These are phyloP conservation scores for Fonsecaea pedrosoi DNA, from an alignment of 2,329 filamentous ascomycete genomes.

Conservation along the genomic window DNA sequence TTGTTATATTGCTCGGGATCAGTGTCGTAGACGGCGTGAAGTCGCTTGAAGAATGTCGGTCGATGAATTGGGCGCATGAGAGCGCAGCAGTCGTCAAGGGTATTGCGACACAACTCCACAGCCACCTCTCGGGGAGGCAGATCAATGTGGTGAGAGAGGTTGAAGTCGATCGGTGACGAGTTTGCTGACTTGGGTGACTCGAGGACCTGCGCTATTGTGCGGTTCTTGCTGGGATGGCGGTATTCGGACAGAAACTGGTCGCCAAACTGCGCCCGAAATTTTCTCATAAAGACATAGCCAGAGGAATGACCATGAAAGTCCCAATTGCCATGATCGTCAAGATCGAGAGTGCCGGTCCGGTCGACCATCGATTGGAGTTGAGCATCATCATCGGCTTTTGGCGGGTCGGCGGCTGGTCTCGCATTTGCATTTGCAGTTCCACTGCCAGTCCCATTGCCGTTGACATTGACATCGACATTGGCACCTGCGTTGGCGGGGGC, in stretches of 20 bases:
- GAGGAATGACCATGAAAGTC: slow-evolving; percentile 96
- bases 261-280: slow-evolving; percentile 86
- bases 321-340: slow-evolving; percentile 90
- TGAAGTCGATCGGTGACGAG: slow-evolving; percentile 67
- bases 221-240: slow-evolving; percentile 56
- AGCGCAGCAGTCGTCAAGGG: slow-evolving; percentile 67
- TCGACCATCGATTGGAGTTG: slow-evolving; percentile 94
- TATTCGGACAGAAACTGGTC: slow-evolving; percentile 69
- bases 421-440: slow-evolving; percentile 30
- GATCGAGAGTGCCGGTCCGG: slow-evolving; percentile 85
- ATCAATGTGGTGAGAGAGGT: slow-evolving; percentile 61
- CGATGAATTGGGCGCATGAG: slow-evolving; percentile 77
- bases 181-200: slow-evolving; percentile 70
- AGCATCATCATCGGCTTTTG: slow-evolving; percentile 64
- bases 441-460: slow-evolving; percentile 24
- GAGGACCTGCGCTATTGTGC: slow-evolving; percentile 63
- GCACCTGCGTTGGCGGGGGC: slow-evolving; percentile 38
- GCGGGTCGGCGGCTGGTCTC: slow-evolving; percentile 40
- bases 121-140: slow-evolving; percentile 70
- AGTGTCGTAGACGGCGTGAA: slow-evolving; percentile 78
- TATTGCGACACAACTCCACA: slow-evolving; percentile 63
- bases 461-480: slow-evolving; percentile 18
- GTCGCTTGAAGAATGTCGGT: slow-evolving; percentile 77
- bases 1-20: slow-evolving; percentile 67
- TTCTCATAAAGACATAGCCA: slow-evolving; percentile 83